Conservation (phyloP, 805 yeast species). For the Barnettozyma botsteinii region DNA sequence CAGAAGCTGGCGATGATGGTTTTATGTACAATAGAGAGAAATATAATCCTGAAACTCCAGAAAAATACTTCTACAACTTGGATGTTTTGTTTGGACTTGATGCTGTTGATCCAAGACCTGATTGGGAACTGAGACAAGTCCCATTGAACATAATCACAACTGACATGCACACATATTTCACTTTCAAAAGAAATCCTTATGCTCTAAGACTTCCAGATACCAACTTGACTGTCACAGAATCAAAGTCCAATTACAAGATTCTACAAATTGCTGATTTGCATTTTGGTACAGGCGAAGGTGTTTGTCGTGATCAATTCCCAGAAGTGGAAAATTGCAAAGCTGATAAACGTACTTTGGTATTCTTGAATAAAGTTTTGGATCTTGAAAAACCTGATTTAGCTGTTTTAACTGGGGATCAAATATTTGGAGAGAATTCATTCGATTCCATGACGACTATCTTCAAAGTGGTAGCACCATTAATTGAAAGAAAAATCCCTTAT, state of each 20-base stretch:
- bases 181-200: slow-evolving; percentile 18
- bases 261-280: slow-evolving; percentile 91
- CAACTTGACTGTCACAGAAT: slow-evolving; percentile 18
- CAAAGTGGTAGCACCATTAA: slow-evolving; percentile 68
- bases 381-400: slow-evolving; percentile 79
- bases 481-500: slow-evolving; percentile 67
- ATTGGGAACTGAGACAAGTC: slow-evolving; percentile 42
- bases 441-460: slow-evolving; percentile 80
- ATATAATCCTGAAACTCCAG: slow-evolving; percentile 10
- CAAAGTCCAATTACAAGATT: slow-evolving; percentile 58
- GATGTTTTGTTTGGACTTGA: slow-evolving; percentile 70
- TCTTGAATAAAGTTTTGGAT: slow-evolving; percentile 60
- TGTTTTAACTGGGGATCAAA: slow-evolving; percentile 86
- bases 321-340: slow-evolving; percentile 60
- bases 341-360: slow-evolving; percentile 48
- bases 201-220: slow-evolving; percentile 4
- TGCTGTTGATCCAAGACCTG: slow-evolving; percentile 70
- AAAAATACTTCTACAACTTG: slow-evolving; percentile 27
- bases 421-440: slow-evolving; percentile 72
- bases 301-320: slow-evolving; percentile 72
- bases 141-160: slow-evolving; percentile 9
- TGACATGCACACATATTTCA: slow-evolving; percentile 19
- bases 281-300: slow-evolving; percentile 77
- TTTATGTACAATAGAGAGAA: slow-evolving; percentile 53
- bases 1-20: neutral